These are phyloP conservation scores for Hanseniaspora singularis DNA, from an alignment of 805 yeast genomes.

Conservation along the genomic window DNA sequence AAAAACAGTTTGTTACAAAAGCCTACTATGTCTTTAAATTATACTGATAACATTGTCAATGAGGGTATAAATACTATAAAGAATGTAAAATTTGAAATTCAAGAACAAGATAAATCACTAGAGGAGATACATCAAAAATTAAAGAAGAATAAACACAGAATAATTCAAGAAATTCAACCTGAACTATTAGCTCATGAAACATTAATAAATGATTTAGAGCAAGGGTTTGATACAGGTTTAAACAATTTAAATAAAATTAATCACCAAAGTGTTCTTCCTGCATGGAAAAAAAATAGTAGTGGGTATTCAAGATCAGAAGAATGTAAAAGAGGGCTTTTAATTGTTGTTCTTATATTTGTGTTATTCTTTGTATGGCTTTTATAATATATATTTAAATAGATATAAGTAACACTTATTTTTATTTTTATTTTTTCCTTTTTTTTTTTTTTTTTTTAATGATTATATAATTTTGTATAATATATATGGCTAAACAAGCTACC, in stretches of 20 bases:
- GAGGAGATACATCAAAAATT: constrained; percentile 7
- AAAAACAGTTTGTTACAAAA: too few species aligned
- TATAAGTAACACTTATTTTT: neutral
- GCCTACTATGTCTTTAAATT: neutral
- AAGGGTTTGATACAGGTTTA: constrained; percentile 9
- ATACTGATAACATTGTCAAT: neutral
- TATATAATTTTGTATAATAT: too few species aligned
- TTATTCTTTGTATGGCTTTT: constrained; percentile 7
- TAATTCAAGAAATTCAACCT: constrained; percentile 10
- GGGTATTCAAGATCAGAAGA: constrained; percentile 3
- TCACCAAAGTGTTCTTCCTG: constrained; percentile 8
- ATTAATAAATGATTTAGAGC: constrained; percentile 6
- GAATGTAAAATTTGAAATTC: constrained; percentile 12
- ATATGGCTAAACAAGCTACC: neutral
- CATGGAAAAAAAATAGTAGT: constrained; percentile 3
- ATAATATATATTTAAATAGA: neutral
- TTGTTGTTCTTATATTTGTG: neutral
- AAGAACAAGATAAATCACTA: constrained; percentile 5
- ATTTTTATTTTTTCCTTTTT: neutral
- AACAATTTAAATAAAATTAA: constrained; percentile 10
- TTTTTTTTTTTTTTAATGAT: too few species aligned
- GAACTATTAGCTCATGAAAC: constrained; percentile 3
- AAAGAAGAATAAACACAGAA: constrained; percentile 1
- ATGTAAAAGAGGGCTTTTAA: constrained; percentile 1
- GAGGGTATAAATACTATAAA: neutral